Base-by-base conservation (phyloP, 768 basidiomycete genomes). In the Agaricus bisporus region DNA sequence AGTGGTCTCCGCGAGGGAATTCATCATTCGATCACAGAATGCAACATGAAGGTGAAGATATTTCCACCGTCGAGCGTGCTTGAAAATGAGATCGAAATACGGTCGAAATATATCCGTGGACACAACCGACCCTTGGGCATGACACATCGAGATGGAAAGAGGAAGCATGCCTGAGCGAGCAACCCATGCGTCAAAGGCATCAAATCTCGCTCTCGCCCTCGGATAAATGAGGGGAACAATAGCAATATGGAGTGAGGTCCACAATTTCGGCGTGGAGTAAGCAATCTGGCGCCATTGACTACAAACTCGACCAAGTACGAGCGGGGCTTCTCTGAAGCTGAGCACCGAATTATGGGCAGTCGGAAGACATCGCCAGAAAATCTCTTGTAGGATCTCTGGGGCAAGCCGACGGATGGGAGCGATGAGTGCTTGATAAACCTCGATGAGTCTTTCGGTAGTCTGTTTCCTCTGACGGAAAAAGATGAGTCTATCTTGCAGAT, bases 221-320 rank as follows among this genome's bases (percentile, higher is more conserved):
- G 25, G 36, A 25, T 17, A 42, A 14, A 17, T 11, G 32, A 29
- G 7, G 6, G 17, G 46, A 10, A 8, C 9, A 5, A 11, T 7
- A n/a, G 12, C 20, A 25, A 59, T 53, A 26, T 59, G 54, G 17
- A 59, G 39, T 12, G 41, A 41, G 10, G 54, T 25, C 58, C 58
- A 59, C 5, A 59, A 46, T 20, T 37, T 41, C 3, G 54, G 54
- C 5, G 54, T 53, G 42, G 28, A 41, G 10, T 41, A 14, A 6
- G 44, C 37, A 36, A 58, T 28, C 45, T 47, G 41, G 22, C 54
- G 38, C 58, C 58, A 59, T 9, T 32, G 35, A 25, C 50, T 44
- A 25, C 58, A 59, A n/a, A 59, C 58, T 20, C 51, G 38, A n/a
- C 54, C 55, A 14, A 59, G 43, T n/a, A 52, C 15, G 11, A 59